Evolutionary conservation across 1,284 basidiomycete species (phyloP), one percentile per base, ranked within the genome.

Genomic region (Lentinula novae-zelandiae): DNA sequence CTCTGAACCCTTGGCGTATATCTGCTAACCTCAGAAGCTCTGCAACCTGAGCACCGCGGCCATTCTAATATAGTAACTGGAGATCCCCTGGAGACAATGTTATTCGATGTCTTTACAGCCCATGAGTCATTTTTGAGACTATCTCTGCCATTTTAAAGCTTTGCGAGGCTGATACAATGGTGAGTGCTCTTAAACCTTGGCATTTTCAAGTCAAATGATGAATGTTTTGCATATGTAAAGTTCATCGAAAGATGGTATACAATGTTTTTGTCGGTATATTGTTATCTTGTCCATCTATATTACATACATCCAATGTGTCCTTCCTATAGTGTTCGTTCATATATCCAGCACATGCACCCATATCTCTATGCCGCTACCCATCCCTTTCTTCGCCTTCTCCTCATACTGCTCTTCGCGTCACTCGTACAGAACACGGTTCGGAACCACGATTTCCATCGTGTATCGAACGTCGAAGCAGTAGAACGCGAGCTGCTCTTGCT

Each of bases 401-500:
- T 53, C 51, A 34, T 36, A 9, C 31, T 36, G 9, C 51, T 17
- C 12, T 38, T 53, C 13, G 10, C 39, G 31, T 42, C 20, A 33
- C 49, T 52, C 36, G 57, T 15, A n/a, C 57, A 50, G 17, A 58
- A 58, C 15, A 51, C 39, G 5, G 22, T 53, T 38, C 57, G 57
- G 31, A 58, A n/a, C 57, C 57, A 58, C 8, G 39, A 44, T 52
- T 58, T 58, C 57, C 49, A 44, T 12, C 42, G 39, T 46, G 5
- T 42, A 34, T 56, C 40, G 31, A 56, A 46, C 31, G 42, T 22
- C n/a, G 40, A 20, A 8, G 54, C 36, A 34, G 13, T 54, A n/a
- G 52, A 39, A 42, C 33, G 15, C 22, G 51, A 36, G 9, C 36
- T 31, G 36, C 15, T n/a, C 5, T 39, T 42, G 22, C 27, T 27